These are phyloP conservation scores for Blastocystis sp. DNA, from an alignment of 352 stramenopile genomes.

Conservation along the genomic window DNA sequence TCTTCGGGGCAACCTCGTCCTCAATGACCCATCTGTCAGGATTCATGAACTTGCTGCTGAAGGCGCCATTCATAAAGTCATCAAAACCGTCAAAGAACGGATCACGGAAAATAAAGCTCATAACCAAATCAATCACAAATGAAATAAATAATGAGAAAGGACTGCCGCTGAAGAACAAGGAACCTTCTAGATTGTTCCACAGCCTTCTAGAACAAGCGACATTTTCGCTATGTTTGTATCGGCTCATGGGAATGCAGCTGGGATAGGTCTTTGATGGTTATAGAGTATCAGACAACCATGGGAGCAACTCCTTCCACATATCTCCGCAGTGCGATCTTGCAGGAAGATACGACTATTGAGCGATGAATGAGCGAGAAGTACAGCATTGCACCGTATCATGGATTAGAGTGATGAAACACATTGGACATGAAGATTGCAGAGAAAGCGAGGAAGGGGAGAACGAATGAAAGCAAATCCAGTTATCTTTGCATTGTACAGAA, in stretches of 20 bases:
- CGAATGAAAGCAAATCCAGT: not conserved
- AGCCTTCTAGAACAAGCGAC: not conserved
- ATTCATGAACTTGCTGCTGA: not conserved
- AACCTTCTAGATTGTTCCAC: not conserved
- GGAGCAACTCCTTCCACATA: too few relatives aligned
- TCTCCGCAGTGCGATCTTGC: too few relatives aligned
- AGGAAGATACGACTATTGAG: too few relatives aligned
- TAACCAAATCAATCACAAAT: not conserved
- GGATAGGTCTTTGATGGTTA: too few relatives aligned
- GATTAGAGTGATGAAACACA: not conserved
- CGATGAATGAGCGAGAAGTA: too few relatives aligned
- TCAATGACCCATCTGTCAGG: not conserved
- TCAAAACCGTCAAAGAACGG: conserved; percentile 69
- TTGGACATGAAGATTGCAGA: not conserved
- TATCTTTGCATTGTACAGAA: not conserved
- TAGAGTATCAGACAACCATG: too few relatives aligned
- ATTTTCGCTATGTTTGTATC: too few relatives aligned
- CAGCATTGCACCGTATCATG: not conserved
- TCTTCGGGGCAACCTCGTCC: conserved; percentile 5
- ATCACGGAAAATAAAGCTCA: conserved; percentile 64
- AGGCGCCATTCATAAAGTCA: not conserved
- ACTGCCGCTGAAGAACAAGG: not conserved
- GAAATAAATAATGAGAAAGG: not conserved
- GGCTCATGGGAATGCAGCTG: too few relatives aligned
- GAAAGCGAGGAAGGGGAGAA: too few relatives aligned